Evolutionary conservation across 73 alveolate species (phyloP).

Genomic region (Tetrahymena elliotti): DNA sequence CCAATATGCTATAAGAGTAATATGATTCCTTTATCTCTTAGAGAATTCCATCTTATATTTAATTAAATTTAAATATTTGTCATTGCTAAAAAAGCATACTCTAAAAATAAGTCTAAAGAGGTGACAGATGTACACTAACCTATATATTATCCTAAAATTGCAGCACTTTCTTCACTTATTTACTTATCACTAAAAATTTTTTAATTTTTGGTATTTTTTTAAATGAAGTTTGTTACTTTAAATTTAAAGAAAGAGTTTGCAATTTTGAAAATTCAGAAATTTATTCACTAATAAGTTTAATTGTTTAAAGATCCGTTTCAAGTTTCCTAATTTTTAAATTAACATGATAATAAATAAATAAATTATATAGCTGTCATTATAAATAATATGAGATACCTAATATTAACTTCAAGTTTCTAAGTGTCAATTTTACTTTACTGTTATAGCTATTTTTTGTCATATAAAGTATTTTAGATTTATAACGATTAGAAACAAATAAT

Average conservation of each 20-base stretch:
- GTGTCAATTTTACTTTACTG: not conserved
- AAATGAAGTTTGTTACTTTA: not conserved
- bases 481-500: too few relatives aligned
- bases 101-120: not conserved
- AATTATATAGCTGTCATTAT: too few relatives aligned
- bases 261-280: not conserved
- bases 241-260: not conserved
- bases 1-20: not conserved
- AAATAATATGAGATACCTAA: too few relatives aligned
- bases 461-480: too few relatives aligned
- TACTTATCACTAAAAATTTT: not conserved
- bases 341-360: too few relatives aligned
- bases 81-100: not conserved
- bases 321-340: not conserved
- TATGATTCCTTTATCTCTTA: not conserved
- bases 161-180: not conserved
- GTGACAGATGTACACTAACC: not conserved
- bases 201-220: too few relatives aligned
- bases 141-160: not conserved
- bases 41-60: not conserved
- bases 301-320: not conserved
- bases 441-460: not conserved
- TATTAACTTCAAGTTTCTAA: not conserved
- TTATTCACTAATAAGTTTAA: not conserved
- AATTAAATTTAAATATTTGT: too few relatives aligned